Base-by-base conservation (phyloP, 371 early-diverging fungal species). In the Actinomortierella ambigua region DNA sequence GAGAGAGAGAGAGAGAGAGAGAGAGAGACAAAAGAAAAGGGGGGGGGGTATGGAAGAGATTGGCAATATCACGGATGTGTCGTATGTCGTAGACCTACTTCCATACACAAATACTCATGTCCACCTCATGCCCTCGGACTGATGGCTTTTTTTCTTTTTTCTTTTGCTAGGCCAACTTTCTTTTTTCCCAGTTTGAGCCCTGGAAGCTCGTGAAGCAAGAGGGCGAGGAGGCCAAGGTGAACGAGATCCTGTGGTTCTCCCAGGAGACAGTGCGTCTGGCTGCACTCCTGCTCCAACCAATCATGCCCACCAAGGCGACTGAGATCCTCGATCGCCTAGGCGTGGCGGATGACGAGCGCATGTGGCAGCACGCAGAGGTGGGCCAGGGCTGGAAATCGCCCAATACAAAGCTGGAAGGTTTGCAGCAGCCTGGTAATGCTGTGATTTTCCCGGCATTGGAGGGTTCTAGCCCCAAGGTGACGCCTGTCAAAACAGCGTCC, bases 281-380 rank as follows among this genome's bases (percentile, higher is more conserved):
- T 4, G 89, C 86, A 20, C 79, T 95, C 34, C 63, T 95, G 41
- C 76, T 97, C 55, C 92, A 90, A 62, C 95, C 95, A 8, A 85
- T 95, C 20, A 94, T 97, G 88, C 98, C 98, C 3, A 77, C 77
- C 4, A 95, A 93, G 71, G 82, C 87, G 61, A 61, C 69, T 1
- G 57, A 58, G 34, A 68, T 96, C 41, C 69, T 98, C 59, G 85
- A 88, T 34, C 80, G 80, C 11, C 75, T 93, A 13, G 84, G 81
- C 26, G 78, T 91, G 2, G 53, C 80, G 8, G 48, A 34, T 4
- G 63, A 79, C 11, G 80, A 89, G 34, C 81, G 92, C 14, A 65
- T 59, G 24, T 86, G 89, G 78, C 63, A 66, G 50, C 57, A 51
- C 42, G 61, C 51, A 6, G 49, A 60, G n/a, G 23, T 66, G 0